Percentiles rank a stretch among this genome's conserved stretches.
These are phyloP conservation scores for Acmispon strigosus DNA, from an alignment of 306 rosid genomes.

Conservation along the genomic window DNA sequence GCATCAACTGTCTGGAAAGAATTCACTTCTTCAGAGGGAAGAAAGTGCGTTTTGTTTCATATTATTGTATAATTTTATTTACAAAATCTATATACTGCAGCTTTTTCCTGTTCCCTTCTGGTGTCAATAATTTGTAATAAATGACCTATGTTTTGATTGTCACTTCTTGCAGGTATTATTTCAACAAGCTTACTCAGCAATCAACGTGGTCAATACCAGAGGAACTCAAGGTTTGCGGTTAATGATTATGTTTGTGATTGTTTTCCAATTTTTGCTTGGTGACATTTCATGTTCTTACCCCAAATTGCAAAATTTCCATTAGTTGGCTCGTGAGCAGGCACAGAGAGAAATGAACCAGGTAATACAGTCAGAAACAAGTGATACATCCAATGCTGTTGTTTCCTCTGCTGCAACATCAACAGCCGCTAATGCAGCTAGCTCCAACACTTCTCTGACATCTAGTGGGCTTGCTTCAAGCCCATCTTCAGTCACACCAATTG, in stretches of 20 bases:
- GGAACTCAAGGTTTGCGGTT: slow-evolving; percentile 69
- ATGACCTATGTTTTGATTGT: slow-evolving; percentile 10
- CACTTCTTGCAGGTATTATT: slow-evolving; percentile 70
- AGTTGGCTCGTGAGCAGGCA: slow-evolving; percentile 96
- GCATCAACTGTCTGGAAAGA: slow-evolving; percentile 99
- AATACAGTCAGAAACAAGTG: slow-evolving; percentile 42
- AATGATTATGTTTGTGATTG: slow-evolving; percentile 12
- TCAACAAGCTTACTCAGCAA: slow-evolving; percentile 87
- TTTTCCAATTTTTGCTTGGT: background rate
- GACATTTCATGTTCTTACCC: background rate
- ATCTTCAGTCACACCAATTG: slow-evolving; percentile 61
- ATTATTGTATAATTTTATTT: background rate
- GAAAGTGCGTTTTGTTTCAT: slow-evolving; percentile 53
- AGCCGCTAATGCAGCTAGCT: slow-evolving; percentile 35
- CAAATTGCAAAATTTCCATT: slow-evolving; percentile 30
- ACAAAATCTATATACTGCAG: background rate
- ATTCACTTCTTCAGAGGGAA: slow-evolving; percentile 88
- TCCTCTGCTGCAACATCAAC: slow-evolving; percentile 39
- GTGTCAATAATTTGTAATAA: background rate
- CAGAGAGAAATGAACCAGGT: slow-evolving; percentile 58
- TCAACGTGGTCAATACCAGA: slow-evolving; percentile 99
- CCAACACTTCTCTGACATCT: slow-evolving; percentile 29
- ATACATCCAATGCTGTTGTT: slow-evolving; percentile 37
- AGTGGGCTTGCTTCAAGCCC: slow-evolving; percentile 66
- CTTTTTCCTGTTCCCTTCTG: slow-evolving; percentile 7